Evolutionary conservation across 2,329 filamentous ascomycete species (phyloP), one percentile per base, ranked within the genome.

Genomic region (Elsinoe perseae): DNA sequence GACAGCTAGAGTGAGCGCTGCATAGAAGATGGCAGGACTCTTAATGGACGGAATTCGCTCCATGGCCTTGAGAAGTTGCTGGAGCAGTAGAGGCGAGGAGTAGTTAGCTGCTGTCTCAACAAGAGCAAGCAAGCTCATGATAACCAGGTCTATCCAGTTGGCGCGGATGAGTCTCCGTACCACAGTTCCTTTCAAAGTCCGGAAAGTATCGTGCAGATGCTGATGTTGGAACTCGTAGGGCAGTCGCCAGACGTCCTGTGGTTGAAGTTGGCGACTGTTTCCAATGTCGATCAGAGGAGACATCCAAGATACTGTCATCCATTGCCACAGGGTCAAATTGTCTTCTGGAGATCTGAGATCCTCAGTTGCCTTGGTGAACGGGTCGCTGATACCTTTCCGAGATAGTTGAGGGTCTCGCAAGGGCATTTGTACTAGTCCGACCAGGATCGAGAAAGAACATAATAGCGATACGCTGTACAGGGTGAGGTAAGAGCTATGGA

Each of bases 281-380:
- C 85, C 88, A 21, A 83, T 70, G 1, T 75, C 72, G 10, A 95
- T 89, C 5, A 95, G 71, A 0, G 89, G 85, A 0, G 76, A 75
- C 72, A 95, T 85, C 90, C 90, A 95, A 0, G 82, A 87, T 25
- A 95, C 85, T 4, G 82, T 85, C 80, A 92, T 86, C 71, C 89
- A 95, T 62, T 91, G 86, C 80, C 88, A 90, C 0, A 91, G 74
- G 0, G 79, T 86, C 21, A 95, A 68, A 60, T 86, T 83, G 63
- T 95, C 90, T 68, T 95, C 90, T 0, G 90, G 85, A 48, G 79
- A 84, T 27, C 89, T 84, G n/a, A 87, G 72, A 1, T 76, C 69
- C 2, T 72, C 75, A 0, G 78, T 83, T 1, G 87, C 82, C 3
- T 70, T 61, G 16, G 75, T 72, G 54, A 79, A 82, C 1, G 81